Evolutionary conservation across 2,329 filamentous ascomycete genomes (phyloP).

Genomic region (Ascocoryne sarcoides): DNA sequence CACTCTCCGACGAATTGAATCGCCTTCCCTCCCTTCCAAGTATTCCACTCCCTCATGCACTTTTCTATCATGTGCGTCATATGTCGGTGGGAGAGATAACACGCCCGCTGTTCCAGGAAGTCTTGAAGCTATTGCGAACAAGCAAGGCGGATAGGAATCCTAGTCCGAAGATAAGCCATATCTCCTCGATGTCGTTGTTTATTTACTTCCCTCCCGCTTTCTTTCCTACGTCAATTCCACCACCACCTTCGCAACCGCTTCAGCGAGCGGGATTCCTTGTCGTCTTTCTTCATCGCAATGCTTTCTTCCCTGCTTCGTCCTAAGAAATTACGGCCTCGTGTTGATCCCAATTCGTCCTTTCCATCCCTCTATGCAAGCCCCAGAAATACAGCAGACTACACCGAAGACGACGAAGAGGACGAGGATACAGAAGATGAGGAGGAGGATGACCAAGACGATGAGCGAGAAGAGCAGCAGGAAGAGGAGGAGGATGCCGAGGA

Average conservation of each 20-base stretch:
- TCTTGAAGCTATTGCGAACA: not conserved
- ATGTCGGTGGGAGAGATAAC: not conserved
- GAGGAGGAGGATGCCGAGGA: conserved; percentile 32
- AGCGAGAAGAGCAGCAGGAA: conserved; percentile 21
- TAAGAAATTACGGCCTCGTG: not conserved
- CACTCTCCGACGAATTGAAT: no score
- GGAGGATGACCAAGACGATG: conserved; percentile 24
- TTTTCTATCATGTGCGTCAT: no score
- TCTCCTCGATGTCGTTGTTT: not conserved
- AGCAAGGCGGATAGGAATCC: not conserved
- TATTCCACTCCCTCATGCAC: no score
- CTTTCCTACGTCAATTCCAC: not conserved
- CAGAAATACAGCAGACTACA: conserved; percentile 52
- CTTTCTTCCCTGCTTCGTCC: not conserved
- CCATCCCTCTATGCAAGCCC: no score
- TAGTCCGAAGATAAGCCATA: not conserved
- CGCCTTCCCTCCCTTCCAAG: no score
- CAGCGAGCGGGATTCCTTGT: no score
- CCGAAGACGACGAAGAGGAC: conserved; percentile 46
- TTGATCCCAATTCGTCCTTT: not conserved
- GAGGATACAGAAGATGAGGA: conserved; percentile 21
- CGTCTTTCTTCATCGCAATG: no score
- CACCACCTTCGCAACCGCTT: no score
- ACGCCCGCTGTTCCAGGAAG: not conserved
- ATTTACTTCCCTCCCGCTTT: not conserved